Percentiles rank a stretch among this genome's conserved stretches.
These are phyloP conservation scores for Phytophthora constricta DNA, from an alignment of 352 stramenopile species.

Conservation along the genomic window DNA sequence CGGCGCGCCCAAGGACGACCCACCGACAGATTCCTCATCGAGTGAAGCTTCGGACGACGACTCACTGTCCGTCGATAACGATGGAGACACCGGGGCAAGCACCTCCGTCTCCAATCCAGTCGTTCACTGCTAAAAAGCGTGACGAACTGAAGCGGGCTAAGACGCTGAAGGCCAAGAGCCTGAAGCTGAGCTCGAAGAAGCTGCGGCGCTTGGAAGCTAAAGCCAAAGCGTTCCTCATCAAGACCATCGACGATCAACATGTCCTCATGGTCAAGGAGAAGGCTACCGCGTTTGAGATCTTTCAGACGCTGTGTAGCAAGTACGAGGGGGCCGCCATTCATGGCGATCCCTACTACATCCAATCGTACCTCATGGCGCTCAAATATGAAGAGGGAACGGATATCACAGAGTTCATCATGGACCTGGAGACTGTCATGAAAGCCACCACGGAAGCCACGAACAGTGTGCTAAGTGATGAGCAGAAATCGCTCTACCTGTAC, in stretches of 20 bases:
- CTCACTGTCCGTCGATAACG: no score
- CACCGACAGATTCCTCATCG: background rate
- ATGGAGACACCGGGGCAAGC: background rate
- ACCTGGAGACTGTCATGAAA: constrained; percentile 3
- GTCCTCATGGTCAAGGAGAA: constrained; percentile 22
- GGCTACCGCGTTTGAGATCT: constrained; percentile 17
- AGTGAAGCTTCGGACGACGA: background rate
- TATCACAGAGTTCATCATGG: constrained; percentile 7
- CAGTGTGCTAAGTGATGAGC: constrained; percentile 12
- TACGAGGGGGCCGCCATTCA: constrained; percentile 6
- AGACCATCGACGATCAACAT: constrained; percentile 17
- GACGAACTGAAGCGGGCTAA: constrained; percentile 11
- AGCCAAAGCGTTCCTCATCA: constrained; percentile 17
- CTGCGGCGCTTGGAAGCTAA: constrained; percentile 11
- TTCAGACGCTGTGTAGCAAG: background rate
- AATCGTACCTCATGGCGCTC: constrained; percentile 13
- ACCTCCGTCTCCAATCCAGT: background rate
- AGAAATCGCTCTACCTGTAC: constrained; percentile 16
- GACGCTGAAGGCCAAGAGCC: constrained; percentile 18
- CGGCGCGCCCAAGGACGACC: background rate
- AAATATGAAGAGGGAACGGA: constrained; percentile 12
- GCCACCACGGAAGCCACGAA: background rate
- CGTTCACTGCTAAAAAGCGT: constrained; percentile 4
- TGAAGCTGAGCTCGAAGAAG: constrained; percentile 11
- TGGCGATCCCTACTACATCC: constrained; percentile 15